Conservation (phyloP, 345 rosid species). For the Camelina laxa region DNA sequence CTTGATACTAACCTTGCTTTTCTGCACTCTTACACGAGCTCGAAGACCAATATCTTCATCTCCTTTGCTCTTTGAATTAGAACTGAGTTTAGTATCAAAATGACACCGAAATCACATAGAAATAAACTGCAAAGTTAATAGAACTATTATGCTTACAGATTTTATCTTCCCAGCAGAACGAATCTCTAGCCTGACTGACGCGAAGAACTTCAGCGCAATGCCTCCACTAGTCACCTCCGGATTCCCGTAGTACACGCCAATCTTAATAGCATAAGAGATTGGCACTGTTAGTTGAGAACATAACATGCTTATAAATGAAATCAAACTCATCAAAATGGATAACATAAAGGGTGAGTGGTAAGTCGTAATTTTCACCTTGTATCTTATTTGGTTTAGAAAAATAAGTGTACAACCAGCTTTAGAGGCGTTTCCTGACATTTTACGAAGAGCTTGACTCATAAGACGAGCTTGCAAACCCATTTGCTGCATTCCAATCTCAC, state of each 20-base stretch:
- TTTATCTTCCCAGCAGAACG: slow-evolving; percentile 95
- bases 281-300: slow-evolving; percentile 24
- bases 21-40: slow-evolving; percentile 94
- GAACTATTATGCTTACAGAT: slow-evolving; percentile 66
- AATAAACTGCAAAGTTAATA: slow-evolving; percentile 4
- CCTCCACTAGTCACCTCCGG: slow-evolving; percentile 99
- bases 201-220: slow-evolving; percentile 90
- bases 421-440: slow-evolving; percentile 99
- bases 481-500: slow-evolving; percentile 99
- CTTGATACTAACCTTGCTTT: slow-evolving; percentile 77
- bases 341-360: background rate
- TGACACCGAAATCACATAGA: too few species aligned
- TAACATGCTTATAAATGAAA: background rate
- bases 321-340: background rate
- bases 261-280: slow-evolving; percentile 52
- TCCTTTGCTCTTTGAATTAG: slow-evolving; percentile 64
- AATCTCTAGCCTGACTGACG: slow-evolving; percentile 93
- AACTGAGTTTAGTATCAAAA: slow-evolving; percentile 23
- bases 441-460: slow-evolving; percentile 99
- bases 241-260: slow-evolving; percentile 97
- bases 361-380: slow-evolving; percentile 62
- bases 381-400: slow-evolving; percentile 92
- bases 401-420: slow-evolving; percentile 98
- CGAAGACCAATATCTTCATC: slow-evolving; percentile 93
- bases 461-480: slow-evolving; percentile 98